Percentiles rank a stretch among this genome's conserved stretches.
Conservation (phyloP, 805 yeast genomes). For the Hanseniaspora lachancei region DNA sequence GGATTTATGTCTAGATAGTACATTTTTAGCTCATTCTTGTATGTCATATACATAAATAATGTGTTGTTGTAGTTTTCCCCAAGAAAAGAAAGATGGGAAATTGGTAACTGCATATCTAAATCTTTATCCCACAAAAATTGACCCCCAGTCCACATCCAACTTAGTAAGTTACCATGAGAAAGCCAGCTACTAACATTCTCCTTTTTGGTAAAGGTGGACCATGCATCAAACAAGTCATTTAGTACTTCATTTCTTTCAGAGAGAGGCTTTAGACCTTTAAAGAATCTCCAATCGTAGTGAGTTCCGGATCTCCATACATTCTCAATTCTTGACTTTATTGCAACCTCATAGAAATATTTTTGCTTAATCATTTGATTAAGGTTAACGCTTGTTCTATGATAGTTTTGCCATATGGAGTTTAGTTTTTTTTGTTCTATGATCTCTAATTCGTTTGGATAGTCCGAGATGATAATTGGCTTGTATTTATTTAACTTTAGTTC, state of each 20-base stretch:
- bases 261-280: slow-evolving; percentile 37
- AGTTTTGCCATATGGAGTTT: background rate
- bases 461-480: background rate
- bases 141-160: slow-evolving; percentile 47
- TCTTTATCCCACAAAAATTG: slow-evolving; percentile 45
- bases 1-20: slow-evolving; percentile 36
- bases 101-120: slow-evolving; percentile 41
- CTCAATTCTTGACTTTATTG: background rate
- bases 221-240: slow-evolving; percentile 36
- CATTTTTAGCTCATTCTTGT: slow-evolving; percentile 33
- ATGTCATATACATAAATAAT: slow-evolving; percentile 29
- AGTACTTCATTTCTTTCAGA: slow-evolving; percentile 10
- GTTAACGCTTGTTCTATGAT: background rate
- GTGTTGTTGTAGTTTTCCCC: slow-evolving; percentile 35
- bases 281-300: slow-evolving; percentile 47
- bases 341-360: slow-evolving; percentile 12
- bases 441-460: slow-evolving; percentile 12
- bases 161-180: slow-evolving; percentile 42
- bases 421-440: background rate
- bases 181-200: slow-evolving; percentile 38
- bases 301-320: slow-evolving; percentile 9
- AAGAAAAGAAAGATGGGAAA: slow-evolving; percentile 30
- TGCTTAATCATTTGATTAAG: background rate
- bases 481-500: background rate
- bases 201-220: slow-evolving; percentile 33